Conservation (phyloP, 1,284 basidiomycete genomes). For the Ustilago nuda region DNA sequence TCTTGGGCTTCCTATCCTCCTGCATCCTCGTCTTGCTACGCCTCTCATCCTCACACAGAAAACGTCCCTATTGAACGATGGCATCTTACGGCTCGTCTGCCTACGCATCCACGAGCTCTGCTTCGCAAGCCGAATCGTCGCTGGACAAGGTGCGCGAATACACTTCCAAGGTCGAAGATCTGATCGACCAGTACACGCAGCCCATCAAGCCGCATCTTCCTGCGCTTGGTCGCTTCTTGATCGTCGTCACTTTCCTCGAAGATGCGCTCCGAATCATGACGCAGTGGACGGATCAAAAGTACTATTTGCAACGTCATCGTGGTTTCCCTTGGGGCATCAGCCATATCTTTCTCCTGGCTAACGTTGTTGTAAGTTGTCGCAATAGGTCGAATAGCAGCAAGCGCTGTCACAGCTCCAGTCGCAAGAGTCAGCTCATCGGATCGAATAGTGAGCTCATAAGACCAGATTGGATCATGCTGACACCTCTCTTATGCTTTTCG, state of each 20-base stretch:
- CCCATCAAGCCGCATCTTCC: conserved; percentile 95
- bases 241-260: conserved; percentile 98
- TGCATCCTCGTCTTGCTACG: conserved; percentile 13
- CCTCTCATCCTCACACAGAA: conserved; percentile 12
- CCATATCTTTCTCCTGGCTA: conserved; percentile 89
- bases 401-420: neutral
- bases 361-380: conserved; percentile 83
- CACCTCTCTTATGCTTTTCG: neutral
- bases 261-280: conserved; percentile 92
- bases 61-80: conserved; percentile 21
- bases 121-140: conserved; percentile 70
- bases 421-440: neutral
- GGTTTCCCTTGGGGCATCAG: conserved; percentile 94
- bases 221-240: conserved; percentile 93
- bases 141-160: conserved; percentile 83
- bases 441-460: no score
- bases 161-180: conserved; percentile 84
- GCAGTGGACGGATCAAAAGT: conserved; percentile 92
- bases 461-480: neutral
- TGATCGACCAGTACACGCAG: conserved; percentile 90
- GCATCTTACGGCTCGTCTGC: conserved; percentile 58
- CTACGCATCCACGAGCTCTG: conserved; percentile 43
- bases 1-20: conserved; percentile 18
- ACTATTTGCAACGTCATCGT: conserved; percentile 78
- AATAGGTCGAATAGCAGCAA: neutral